A percentile compares a stretch with the other conserved stretches of the same genome.
These are phyloP conservation scores for Globisporangium parvum DNA, from an alignment of 352 stramenopile species.

Conservation along the genomic window DNA sequence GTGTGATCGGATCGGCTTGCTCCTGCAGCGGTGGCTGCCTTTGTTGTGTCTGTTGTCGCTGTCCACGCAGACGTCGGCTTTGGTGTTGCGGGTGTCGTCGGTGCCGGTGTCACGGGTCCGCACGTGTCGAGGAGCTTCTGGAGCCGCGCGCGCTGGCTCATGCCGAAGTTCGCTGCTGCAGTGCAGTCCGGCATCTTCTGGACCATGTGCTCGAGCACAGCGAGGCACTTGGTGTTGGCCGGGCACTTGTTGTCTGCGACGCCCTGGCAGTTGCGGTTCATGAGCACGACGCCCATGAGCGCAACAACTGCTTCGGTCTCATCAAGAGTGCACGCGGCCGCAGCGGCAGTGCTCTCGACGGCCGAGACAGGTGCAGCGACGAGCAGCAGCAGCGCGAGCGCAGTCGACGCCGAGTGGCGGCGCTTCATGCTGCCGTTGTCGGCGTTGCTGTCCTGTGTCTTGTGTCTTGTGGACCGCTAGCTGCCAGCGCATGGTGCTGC, in stretches of 20 bases:
- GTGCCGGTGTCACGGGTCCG: background rate
- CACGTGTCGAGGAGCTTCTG: slow-evolving; percentile 1
- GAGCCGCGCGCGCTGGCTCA: slow-evolving; percentile 1
- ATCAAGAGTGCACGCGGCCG: background rate
- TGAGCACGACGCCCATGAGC: slow-evolving; percentile 6
- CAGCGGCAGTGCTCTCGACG: background rate
- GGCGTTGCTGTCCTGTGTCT: too few species aligned
- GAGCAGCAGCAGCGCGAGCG: background rate
- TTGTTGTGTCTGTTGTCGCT: background rate
- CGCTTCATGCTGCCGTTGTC: too few species aligned
- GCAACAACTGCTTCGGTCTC: slow-evolving; percentile 5
- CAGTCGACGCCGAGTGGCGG: too few species aligned
- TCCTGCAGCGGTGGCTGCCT: background rate
- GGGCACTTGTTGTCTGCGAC: slow-evolving; percentile 11
- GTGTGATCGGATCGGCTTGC: background rate
- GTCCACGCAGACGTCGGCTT: background rate
- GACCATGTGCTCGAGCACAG: background rate
- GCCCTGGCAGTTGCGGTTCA: slow-evolving; percentile 3
- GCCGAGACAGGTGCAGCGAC: background rate
- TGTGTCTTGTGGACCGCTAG: too few species aligned
- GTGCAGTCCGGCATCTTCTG: slow-evolving; percentile 12
- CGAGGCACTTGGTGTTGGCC: background rate
- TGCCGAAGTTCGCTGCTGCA: background rate
- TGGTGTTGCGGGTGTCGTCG: background rate
- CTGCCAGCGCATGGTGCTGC: too few species aligned